These are phyloP conservation scores for Dactylellina parvicollis DNA, from an alignment of 2,329 filamentous ascomycete species.

Conservation along the genomic window DNA sequence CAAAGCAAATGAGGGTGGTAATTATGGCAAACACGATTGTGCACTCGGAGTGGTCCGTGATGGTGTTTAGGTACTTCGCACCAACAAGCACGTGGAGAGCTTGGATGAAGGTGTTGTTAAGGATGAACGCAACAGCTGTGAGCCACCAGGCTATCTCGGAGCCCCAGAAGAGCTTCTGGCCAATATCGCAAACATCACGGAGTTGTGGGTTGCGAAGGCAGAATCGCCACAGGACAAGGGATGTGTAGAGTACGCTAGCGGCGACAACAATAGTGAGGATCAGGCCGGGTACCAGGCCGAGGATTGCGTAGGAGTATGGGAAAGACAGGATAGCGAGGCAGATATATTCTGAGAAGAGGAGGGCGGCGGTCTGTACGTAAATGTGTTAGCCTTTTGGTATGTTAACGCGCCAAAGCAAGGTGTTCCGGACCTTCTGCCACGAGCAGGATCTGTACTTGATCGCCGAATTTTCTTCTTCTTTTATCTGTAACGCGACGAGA, in stretches of 20 bases:
- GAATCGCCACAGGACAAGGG: conserved; percentile 76
- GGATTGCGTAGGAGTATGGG: conserved; percentile 87
- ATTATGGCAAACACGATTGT: conserved; percentile 83
- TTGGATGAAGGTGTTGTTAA: conserved; percentile 95
- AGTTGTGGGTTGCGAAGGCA: conserved; percentile 90
- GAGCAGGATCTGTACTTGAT: conserved; percentile 94
- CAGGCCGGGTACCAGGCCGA: conserved; percentile 85
- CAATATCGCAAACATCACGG: conserved; percentile 91
- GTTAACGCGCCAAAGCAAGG: neutral
- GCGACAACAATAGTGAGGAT: conserved; percentile 82
- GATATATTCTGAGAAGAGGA: conserved; percentile 95
- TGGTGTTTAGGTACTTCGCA: conserved; percentile 89
- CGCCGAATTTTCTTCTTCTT: conserved; percentile 76
- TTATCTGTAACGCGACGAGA: conserved; percentile 71
- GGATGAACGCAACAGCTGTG: conserved; percentile 84
- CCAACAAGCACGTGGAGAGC: conserved; percentile 84
- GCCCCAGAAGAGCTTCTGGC: conserved; percentile 93
- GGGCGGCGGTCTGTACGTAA: conserved; percentile 75
- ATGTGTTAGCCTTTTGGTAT: neutral
- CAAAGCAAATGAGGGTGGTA: conserved; percentile 77
- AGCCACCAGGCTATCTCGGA: conserved; percentile 68
- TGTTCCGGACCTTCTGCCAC: conserved; percentile 78
- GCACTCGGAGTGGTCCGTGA: conserved; percentile 76
- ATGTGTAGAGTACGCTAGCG: conserved; percentile 83
- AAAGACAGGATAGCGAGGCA: conserved; percentile 88